Conservation (phyloP, 2,329 filamentous ascomycete genomes). For the Exophiala dermatitidis region DNA sequence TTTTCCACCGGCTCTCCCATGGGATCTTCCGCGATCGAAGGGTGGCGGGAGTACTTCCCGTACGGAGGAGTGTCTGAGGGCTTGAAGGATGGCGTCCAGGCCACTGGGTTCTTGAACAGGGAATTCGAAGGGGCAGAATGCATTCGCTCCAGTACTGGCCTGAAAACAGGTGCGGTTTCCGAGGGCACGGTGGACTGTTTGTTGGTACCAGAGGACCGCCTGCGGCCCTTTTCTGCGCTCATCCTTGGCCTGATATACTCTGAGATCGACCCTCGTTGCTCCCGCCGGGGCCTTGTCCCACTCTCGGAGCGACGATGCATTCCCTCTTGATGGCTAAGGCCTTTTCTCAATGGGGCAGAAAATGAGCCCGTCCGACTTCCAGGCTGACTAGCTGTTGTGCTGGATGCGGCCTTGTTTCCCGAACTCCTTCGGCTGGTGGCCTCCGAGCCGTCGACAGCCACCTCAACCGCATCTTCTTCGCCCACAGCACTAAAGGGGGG, state of each 20-base stretch:
- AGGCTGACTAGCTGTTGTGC: neutral
- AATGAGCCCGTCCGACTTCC: neutral
- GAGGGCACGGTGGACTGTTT: neutral
- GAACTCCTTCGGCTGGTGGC: neutral
- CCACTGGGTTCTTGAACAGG: neutral
- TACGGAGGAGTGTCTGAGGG: neutral
- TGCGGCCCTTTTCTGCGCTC: neutral
- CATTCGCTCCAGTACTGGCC: neutral
- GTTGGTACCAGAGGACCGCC: neutral
- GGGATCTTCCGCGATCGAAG: neutral
- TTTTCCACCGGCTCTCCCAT: neutral
- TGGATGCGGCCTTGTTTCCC: neutral
- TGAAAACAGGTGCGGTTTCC: neutral
- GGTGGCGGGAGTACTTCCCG: neutral
- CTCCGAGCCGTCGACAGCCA: neutral
- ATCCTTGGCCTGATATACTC: neutral
- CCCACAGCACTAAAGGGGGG: neutral
- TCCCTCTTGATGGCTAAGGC: neutral
- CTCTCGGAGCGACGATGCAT: neutral
- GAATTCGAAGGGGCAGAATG: neutral
- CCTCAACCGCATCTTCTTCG: neutral
- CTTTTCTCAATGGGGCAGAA: neutral
- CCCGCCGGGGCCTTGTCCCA: neutral
- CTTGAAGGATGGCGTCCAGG: neutral
- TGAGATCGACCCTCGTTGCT: neutral